These are phyloP conservation scores for Apiotrichum gamsii DNA, from an alignment of 1,284 basidiomycete species.

Conservation along the genomic window DNA sequence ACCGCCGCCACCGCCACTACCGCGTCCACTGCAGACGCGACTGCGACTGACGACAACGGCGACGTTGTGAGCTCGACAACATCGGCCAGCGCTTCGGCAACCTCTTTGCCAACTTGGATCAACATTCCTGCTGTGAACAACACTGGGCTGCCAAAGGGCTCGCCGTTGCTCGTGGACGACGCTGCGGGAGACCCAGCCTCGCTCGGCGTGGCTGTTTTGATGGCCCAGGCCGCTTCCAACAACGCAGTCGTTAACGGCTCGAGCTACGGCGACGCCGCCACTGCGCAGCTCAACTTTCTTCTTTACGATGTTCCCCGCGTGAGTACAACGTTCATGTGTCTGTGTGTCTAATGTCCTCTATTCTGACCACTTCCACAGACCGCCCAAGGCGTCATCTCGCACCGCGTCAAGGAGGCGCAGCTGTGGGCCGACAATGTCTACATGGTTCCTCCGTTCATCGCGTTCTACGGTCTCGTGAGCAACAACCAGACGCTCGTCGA, in stretches of 20 bases:
- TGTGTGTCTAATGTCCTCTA: neutral
- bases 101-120: neutral
- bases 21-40: neutral
- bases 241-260: conserved; percentile 41
- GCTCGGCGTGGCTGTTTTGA: conserved; percentile 68
- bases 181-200: conserved; percentile 76
- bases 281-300: conserved; percentile 65
- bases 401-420: conserved; percentile 48
- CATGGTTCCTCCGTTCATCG: conserved; percentile 77
- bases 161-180: conserved; percentile 49
- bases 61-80: neutral
- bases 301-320: conserved; percentile 57
- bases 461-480: conserved; percentile 72
- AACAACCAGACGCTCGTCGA: conserved; percentile 61
- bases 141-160: conserved; percentile 8
- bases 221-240: conserved; percentile 51
- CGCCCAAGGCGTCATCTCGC: conserved; percentile 71
- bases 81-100: neutral
- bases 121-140: conserved; percentile 6
- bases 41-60: neutral
- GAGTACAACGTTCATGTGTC: conserved; percentile 9
- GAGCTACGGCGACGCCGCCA: conserved; percentile 62
- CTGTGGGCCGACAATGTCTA: conserved; percentile 56
- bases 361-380: conserved; percentile 49
- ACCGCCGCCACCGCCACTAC: neutral